Evolutionary conservation across 768 basidiomycete species (phyloP), one percentile per base, ranked within the genome.

Genomic region (Xanthoconium purpureum): DNA sequence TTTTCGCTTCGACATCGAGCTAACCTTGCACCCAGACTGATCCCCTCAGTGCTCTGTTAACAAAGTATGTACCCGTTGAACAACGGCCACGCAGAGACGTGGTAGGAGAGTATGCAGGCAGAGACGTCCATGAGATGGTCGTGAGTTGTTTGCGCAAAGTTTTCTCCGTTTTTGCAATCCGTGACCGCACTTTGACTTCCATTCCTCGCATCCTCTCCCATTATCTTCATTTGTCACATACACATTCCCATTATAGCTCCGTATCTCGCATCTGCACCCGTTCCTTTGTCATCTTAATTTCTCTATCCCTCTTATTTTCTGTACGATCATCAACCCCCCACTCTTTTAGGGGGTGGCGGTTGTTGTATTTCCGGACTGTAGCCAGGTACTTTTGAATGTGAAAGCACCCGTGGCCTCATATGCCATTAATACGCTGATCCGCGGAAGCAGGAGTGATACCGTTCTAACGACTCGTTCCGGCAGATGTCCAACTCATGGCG

Each of bases 401-500:
- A 57, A 50, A 30, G 40, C 46, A 39, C 17, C 1, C 28, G 42
- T 55, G 37, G 35, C 35, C 13, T 18, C 29, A 2, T n/a, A n/a
- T 20, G 38, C 28, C 33, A 52, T 37, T 20, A 5, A 48, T 36
- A 6, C 14, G 12, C 29, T 50, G 18, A 32, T 47, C 28, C 17
- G 17, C 18, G 13, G 18, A 32, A n/a, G 9, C 38, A 7, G 17
- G 50, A 13, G 32, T 54, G 55, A 50, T 40, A 4, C 10, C 5
- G 10, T 63, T 65, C 63, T 71, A 14, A 65, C 50, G 4, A 32
- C 6, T 47, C 2, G 30, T 42, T 58, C 50, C 28, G 58, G 36
- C 63, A 93, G 91, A 91, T 91, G 87, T 84, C 88, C 39, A 93
- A 94, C 63, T 90, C 87, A 66, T 94, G 91, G 91, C 79, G 91